phyloP scores from a whole-genome alignment of 495 filamentous ascomycete species.

The Talaromyces proteolyticus region DNA sequence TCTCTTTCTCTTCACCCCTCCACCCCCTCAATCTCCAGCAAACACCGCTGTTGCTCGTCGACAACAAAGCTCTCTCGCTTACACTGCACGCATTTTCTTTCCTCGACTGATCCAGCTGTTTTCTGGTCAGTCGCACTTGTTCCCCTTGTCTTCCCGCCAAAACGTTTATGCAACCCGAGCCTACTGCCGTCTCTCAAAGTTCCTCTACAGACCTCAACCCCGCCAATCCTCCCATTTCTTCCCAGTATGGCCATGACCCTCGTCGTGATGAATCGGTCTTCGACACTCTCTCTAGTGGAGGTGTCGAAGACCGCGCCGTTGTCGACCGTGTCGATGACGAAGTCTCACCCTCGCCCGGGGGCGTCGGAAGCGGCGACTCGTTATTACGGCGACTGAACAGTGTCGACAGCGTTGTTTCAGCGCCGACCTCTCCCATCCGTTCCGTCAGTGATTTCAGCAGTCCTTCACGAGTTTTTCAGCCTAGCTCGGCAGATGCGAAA shows the following conservation, averaged over 20 bases:
- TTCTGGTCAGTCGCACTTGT: conserved; percentile 60
- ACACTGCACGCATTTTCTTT: conserved; percentile 3
- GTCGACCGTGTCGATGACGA: conserved; percentile 8
- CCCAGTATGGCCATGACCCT: conserved; percentile 73
- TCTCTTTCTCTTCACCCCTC: not conserved
- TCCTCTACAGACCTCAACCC: conserved; percentile 35
- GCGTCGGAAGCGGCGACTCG: conserved; percentile 8
- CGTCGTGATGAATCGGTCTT: conserved; percentile 30
- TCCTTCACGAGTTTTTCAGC: not conserved
- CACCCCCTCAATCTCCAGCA: conserved; percentile 9
- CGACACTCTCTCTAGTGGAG: conserved; percentile 20
- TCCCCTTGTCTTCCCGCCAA: conserved; percentile 29
- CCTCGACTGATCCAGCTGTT: conserved; percentile 36
- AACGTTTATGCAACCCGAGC: conserved; percentile 90
- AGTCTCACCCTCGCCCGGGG: conserved; percentile 8
- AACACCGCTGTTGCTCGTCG: conserved; percentile 8
- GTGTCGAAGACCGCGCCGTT: conserved; percentile 20
- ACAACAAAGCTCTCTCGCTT: conserved; percentile 1
- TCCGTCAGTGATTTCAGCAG: not conserved
- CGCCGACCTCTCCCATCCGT: conserved; percentile 4
- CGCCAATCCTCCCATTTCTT: conserved; percentile 30
- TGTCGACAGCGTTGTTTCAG: conserved; percentile 28
- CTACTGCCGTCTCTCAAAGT: conserved; percentile 54
- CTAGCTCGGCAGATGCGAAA: not conserved
- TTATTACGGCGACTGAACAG: conserved; percentile 20